A percentile compares a stretch with the other conserved stretches of the same genome.
Evolutionary conservation across 2,329 filamentous ascomycete species (phyloP).

Genomic region (Trichoderma koningii): DNA sequence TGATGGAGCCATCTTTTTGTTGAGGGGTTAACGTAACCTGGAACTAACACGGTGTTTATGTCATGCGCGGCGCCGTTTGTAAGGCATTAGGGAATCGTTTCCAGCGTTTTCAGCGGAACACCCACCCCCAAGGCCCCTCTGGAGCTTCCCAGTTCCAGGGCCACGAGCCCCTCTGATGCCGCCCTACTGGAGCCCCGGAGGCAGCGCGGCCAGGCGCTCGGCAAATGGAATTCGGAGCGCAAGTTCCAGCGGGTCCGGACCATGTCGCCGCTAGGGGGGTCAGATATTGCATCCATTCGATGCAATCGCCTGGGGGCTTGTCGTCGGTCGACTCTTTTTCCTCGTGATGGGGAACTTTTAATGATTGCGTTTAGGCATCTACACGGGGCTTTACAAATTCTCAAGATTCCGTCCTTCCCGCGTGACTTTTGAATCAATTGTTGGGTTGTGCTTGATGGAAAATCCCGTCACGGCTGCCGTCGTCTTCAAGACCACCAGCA

Average conservation of each 20-base stretch:
- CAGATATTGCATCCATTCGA: no score
- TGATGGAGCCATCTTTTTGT: slow-evolving; percentile 29
- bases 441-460: no score
- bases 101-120: neutral
- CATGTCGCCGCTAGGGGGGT: neutral
- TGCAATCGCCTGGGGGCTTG: no score
- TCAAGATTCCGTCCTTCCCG: no score
- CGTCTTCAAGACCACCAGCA: neutral
- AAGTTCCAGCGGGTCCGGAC: slow-evolving; percentile 22
- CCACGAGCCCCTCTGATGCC: slow-evolving; percentile 13
- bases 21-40: slow-evolving; percentile 38
- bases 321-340: no score
- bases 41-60: slow-evolving; percentile 20
- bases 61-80: slow-evolving; percentile 27
- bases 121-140: neutral
- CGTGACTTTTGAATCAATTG: no score
- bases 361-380: neutral
- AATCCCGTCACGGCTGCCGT: no score
- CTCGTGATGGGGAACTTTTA: no score
- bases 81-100: slow-evolving; percentile 26
- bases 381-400: neutral
- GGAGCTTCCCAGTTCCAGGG: slow-evolving; percentile 9
- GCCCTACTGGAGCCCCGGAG: slow-evolving; percentile 17
- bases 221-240: slow-evolving; percentile 22
- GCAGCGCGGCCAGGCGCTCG: slow-evolving; percentile 8